Percentiles rank a stretch among this genome's conserved stretches.
phyloP scores from a whole-genome alignment of 129 eudicot genomes.

The Lactuca sativa region DNA sequence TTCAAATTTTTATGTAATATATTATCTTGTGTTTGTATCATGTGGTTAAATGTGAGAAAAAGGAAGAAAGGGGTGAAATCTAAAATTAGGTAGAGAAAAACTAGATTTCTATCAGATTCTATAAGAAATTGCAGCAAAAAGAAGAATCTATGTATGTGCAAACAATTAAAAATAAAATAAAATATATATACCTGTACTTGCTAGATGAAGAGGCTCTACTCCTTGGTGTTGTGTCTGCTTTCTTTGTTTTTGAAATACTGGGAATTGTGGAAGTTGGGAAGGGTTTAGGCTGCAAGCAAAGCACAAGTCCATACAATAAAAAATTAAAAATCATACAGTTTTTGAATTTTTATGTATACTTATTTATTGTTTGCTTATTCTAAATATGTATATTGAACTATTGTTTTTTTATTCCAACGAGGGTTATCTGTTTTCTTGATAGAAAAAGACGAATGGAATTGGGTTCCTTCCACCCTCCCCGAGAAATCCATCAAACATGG shows the following conservation, averaged over 20 bases:
- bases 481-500: too few relatives aligned
- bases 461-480: too few relatives aligned
- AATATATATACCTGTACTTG: conserved; percentile 53
- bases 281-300: conserved; percentile 41
- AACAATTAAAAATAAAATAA: neutral
- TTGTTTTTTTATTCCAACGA: neutral
- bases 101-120: neutral
- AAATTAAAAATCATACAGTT: too few relatives aligned
- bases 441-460: too few relatives aligned
- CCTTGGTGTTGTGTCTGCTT: conserved; percentile 50
- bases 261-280: conserved; percentile 35
- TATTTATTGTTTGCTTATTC: neutral
- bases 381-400: too few relatives aligned
- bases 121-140: neutral
- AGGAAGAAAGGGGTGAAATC: neutral
- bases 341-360: too few relatives aligned
- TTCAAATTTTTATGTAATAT: too few relatives aligned
- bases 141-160: too few relatives aligned
- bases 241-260: conserved; percentile 52
- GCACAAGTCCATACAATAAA: conserved; percentile 1
- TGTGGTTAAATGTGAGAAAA: too few relatives aligned
- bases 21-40: too few relatives aligned
- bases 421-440: neutral
- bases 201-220: conserved; percentile 74
- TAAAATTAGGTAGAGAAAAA: neutral